Base-by-base conservation (phyloP, 805 yeast genomes). In the Candida ortonii region DNA sequence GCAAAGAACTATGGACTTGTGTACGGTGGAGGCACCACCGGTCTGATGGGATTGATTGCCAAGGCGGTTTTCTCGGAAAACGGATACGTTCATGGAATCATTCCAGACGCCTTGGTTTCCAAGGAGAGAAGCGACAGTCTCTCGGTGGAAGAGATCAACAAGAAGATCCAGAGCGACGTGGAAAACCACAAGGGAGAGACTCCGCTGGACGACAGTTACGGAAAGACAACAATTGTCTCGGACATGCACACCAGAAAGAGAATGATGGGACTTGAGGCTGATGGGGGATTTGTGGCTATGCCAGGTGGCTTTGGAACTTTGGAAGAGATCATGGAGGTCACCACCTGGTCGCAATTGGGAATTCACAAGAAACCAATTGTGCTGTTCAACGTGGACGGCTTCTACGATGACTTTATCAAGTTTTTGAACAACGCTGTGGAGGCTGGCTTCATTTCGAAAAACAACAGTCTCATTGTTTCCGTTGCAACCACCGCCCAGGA, bases 241-340 rank as follows among this genome's bases (percentile, higher is more conserved):
- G 95, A 85, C 53, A 87, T 87, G 95, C 96, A 87, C 62, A 81
- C 93, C 3, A 72, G 96, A 56, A 87, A 87, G 67, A 71, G 79
- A 56, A 50, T 83, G 67, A 87, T 87, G 96, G 94, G 88, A 18
- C 71, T 74, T 52, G 89, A 83, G 57, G 80, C 90, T n/a, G 78
- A 78, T 47, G 94, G 90, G 0, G 60, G 60, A 7, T 87, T 87
- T 59, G 75, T 87, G 28, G 95, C 95, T 0, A 70, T 87, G 64
- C 95, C 96, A 10, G 96, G 96, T 43, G 96, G 96, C 3, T 86
- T 78, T 56, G 96, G 96, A 32, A 86, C 95, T 6, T 62, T 85
- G 54, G 96, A 87, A 61, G 96, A 87, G 62, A 68, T 87, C 43
- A 79, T 86, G 80, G 96, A 87, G 65, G 82, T 85, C 36, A 82